Evolutionary conservation across 805 yeast species (phyloP), one percentile per base, ranked within the genome.

Genomic region (Hanseniaspora pseudoguilliermondii): DNA sequence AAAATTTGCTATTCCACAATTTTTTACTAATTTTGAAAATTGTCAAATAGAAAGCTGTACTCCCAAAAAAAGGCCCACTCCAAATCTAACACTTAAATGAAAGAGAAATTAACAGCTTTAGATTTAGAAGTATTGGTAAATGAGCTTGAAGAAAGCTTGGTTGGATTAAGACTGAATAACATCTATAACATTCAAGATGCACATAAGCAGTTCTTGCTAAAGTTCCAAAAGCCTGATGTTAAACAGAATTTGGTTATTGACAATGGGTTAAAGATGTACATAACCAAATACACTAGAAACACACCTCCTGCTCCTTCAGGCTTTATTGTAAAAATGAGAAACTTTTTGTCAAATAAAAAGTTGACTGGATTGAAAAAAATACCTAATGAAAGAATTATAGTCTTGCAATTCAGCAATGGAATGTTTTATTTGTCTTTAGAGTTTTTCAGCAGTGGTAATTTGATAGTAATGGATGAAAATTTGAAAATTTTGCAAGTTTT

Each of bases 381-480:
- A 5, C 83, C 81, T 0, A 78, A 81, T 63, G 96, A 89, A 65
- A 76, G 97, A 67, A 80, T 87, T n/a, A 72, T 87, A 46, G 95
- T 89, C 0, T 68, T 91, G 47, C 81, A 86, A 58, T 91, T 91
- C 69, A 81, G 90, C 47, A 95, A 87, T 63, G 96, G 96, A 2
- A 63, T 79, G 53, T 81, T 71, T 64, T 83, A 85, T 62, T 71
- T 91, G 60, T 95, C 87, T 0, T 69, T 91, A 54, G 98, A 91
- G 68, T 91, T 91, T 64, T 91, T 90, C 71, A 86, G 96, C 65
- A 96, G 96, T 2, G 98, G 98, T 29, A 91, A 91, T 65, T 79
- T 91, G 55, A 72, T 91, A 20, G 73, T 91, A 21, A 73, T 91
- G 59, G 95, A 91, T 66, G 75, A 79, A 32, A 76, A 82, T 21